Conservation (phyloP, 2,329 filamentous ascomycete genomes). For the Lomentospora prolificans region DNA sequence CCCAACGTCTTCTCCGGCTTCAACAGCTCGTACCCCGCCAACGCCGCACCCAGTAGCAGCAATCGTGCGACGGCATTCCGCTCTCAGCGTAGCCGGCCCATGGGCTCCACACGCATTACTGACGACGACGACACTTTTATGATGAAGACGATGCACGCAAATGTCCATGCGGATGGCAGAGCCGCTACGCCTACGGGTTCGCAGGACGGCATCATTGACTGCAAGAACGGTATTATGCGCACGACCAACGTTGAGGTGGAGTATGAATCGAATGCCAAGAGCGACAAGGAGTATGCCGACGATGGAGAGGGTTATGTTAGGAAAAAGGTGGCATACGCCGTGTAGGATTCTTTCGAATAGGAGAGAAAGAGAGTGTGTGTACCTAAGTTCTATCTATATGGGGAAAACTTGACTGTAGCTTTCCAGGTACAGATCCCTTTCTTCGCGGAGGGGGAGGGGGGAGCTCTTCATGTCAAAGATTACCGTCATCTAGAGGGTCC, state of each 20-base stretch:
- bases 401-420: neutral
- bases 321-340: conserved; percentile 10
- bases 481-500: too few relatives aligned
- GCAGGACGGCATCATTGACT: conserved; percentile 12
- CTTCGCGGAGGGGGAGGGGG: neutral
- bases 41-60: neutral
- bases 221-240: conserved; percentile 11
- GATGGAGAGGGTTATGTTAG: conserved; percentile 3
- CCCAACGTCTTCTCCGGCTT: conserved; percentile 16
- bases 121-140: conserved; percentile 11
- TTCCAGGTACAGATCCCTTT: neutral
- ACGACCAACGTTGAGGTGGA: conserved; percentile 12
- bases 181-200: conserved; percentile 12
- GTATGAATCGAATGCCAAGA: conserved; percentile 10
- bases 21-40: conserved; percentile 13
- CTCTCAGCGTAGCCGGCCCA: conserved; percentile 9
- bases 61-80: conserved; percentile 9
- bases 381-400: neutral
- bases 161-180: conserved; percentile 10
- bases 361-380: neutral
- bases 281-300: conserved; percentile 7
- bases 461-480: too few relatives aligned
- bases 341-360: conserved; percentile 4
- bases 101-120: conserved; percentile 7
- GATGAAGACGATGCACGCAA: conserved; percentile 14